Percentiles rank a stretch among this genome's conserved stretches.
Conservation (phyloP, 2,329 filamentous ascomycete genomes). For the Penicillium sp. region DNA sequence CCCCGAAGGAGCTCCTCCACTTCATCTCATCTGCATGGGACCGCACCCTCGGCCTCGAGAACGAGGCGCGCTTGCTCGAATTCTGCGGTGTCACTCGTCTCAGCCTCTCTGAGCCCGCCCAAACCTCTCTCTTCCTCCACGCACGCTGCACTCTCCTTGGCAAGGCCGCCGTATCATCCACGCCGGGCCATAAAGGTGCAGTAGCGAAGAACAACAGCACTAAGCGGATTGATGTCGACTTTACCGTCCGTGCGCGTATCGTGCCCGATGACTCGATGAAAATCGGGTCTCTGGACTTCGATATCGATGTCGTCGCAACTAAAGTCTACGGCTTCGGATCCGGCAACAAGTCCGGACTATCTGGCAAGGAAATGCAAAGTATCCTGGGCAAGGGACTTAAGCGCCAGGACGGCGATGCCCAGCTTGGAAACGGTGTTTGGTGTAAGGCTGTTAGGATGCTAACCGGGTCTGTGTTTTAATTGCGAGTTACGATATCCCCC, state of each 20-base stretch:
- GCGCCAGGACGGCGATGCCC: slow-evolving; percentile 12
- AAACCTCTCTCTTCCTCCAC: slow-evolving; percentile 28
- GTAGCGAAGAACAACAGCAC: slow-evolving; percentile 12
- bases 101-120: slow-evolving; percentile 28
- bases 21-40: slow-evolving; percentile 47
- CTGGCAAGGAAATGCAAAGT: slow-evolving; percentile 37
- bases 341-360: slow-evolving; percentile 26
- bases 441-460: slow-evolving; percentile 39
- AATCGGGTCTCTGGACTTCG: slow-evolving; percentile 34
- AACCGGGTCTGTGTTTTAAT: slow-evolving; percentile 35
- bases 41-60: slow-evolving; percentile 38
- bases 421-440: slow-evolving; percentile 41
- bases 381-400: slow-evolving; percentile 32
- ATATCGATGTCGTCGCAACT: slow-evolving; percentile 39
- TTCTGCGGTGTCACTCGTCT: slow-evolving; percentile 46
- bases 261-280: slow-evolving; percentile 12
- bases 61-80: slow-evolving; percentile 46
- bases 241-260: slow-evolving; percentile 35
- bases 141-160: slow-evolving; percentile 42
- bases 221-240: slow-evolving; percentile 41
- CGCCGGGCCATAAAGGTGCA: slow-evolving; percentile 9
- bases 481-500: slow-evolving; percentile 2
- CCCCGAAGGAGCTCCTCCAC: slow-evolving; percentile 40
- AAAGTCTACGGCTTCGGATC: slow-evolving; percentile 43
- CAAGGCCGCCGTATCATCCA: slow-evolving; percentile 12